Conservation (phyloP, 2,329 filamentous ascomycete species). For the Trichoderma sp. region DNA sequence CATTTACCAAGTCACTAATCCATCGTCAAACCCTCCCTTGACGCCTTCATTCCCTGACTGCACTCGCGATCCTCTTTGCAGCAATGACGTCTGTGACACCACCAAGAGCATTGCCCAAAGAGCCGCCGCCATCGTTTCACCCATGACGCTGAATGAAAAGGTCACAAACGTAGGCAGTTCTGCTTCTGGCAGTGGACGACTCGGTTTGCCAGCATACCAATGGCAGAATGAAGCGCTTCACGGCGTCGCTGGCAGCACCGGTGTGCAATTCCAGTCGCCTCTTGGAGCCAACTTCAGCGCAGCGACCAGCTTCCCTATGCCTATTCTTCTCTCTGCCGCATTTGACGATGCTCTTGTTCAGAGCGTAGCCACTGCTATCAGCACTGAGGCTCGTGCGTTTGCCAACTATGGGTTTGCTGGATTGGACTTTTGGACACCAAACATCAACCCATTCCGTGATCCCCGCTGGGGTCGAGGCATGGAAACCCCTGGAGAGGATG, state of each 20-base stretch:
- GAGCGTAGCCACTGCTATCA: conserved; percentile 52
- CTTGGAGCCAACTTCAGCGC: conserved; percentile 44
- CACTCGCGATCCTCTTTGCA: conserved; percentile 28
- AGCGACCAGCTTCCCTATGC: conserved; percentile 64
- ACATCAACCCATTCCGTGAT: conserved; percentile 64
- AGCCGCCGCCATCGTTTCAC: conserved; percentile 31
- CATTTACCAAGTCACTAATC: conserved; percentile 20
- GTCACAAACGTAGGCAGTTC: conserved; percentile 28
- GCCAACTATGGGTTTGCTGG: conserved; percentile 56
- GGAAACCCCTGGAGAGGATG: conserved; percentile 59
- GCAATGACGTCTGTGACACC: conserved; percentile 45
- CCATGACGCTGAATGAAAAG: conserved; percentile 35
- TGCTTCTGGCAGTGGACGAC: conserved; percentile 45
- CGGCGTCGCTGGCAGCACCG: conserved; percentile 54
- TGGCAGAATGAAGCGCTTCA: conserved; percentile 64
- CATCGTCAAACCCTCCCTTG: conserved; percentile 16
- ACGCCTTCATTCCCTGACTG: conserved; percentile 27
- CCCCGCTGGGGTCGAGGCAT: conserved; percentile 61
- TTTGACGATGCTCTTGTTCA: conserved; percentile 62
- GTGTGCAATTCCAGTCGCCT: conserved; percentile 38
- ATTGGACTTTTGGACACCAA: conserved; percentile 62
- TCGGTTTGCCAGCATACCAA: conserved; percentile 57
- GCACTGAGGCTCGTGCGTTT: conserved; percentile 63
- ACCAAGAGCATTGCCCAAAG: conserved; percentile 29
- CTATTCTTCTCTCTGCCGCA: conserved; percentile 59